These are phyloP conservation scores for Fraxinus latifolia DNA, from an alignment of 305 asterid species.

Conservation along the genomic window DNA sequence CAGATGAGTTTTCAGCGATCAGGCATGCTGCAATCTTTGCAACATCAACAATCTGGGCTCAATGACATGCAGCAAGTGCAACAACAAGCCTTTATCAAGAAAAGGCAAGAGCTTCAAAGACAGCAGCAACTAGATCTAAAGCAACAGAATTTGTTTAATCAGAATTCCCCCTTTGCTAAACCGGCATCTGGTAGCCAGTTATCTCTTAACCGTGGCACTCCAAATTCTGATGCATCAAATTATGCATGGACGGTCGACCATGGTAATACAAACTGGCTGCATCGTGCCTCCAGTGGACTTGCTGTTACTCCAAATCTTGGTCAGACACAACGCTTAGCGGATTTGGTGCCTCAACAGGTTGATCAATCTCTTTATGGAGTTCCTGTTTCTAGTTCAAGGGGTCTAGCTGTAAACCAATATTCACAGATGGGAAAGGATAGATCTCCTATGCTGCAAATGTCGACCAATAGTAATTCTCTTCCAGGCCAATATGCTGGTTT, in stretches of 20 bases:
- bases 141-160: constrained; percentile 48
- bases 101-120: constrained; percentile 86
- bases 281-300: constrained; percentile 40
- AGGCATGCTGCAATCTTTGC: constrained; percentile 62
- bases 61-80: constrained; percentile 72
- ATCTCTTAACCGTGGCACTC: constrained; percentile 40
- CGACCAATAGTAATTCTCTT: constrained; percentile 43
- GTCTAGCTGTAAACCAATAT: constrained; percentile 48
- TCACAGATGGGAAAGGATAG: constrained; percentile 49
- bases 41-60: constrained; percentile 68
- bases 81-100: constrained; percentile 69
- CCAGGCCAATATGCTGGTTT: constrained; percentile 39
- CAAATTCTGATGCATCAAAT: constrained; percentile 45
- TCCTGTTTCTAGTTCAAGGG: constrained; percentile 76
- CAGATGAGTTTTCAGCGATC: constrained; percentile 72
- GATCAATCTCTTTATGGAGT: constrained; percentile 86
- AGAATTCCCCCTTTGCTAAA: constrained; percentile 42
- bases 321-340: constrained; percentile 48
- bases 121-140: constrained; percentile 67
- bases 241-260: constrained; percentile 51
- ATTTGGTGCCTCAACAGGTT: constrained; percentile 56
- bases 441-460: constrained; percentile 45
- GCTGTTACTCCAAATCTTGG: constrained; percentile 46
- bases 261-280: constrained; percentile 61
- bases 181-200: constrained; percentile 60